phyloP scores from a whole-genome alignment of 257 asterid genomes.

The Nicotiana tomentosiformis region DNA sequence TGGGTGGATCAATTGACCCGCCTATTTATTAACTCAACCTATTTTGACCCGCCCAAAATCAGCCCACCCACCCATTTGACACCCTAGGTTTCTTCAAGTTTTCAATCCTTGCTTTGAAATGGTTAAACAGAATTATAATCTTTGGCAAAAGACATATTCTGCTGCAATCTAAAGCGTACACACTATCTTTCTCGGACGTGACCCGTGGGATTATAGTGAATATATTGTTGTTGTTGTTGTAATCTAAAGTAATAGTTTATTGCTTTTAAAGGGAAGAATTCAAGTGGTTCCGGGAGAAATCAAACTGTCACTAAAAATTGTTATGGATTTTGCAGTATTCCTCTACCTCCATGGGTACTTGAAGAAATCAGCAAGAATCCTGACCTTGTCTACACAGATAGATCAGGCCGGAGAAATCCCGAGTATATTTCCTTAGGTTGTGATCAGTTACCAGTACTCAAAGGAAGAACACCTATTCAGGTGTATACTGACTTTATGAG shows the following conservation, averaged over 20 bases:
- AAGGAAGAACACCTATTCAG: slow-evolving; percentile 92
- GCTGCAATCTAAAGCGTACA: neutral
- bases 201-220: too few species aligned
- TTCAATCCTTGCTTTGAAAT: neutral
- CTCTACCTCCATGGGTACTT: slow-evolving; percentile 92
- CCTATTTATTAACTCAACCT: too few species aligned
- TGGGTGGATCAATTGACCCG: too few species aligned
- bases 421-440: slow-evolving; percentile 87
- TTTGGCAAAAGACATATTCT: neutral
- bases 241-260: neutral
- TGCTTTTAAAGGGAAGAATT: too few species aligned
- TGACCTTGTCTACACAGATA: slow-evolving; percentile 73
- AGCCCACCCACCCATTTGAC: too few species aligned
- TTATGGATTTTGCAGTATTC: slow-evolving; percentile 48
- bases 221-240: too few species aligned
- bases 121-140: neutral
- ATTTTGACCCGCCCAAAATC: too few species aligned
- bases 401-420: slow-evolving; percentile 80
- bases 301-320: neutral
- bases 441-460: slow-evolving; percentile 63
- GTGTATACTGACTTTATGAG: slow-evolving; percentile 77
- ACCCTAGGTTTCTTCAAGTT: neutral
- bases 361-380: slow-evolving; percentile 87
- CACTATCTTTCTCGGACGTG: rapidly evolving
- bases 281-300: too few species aligned